These are phyloP conservation scores for Firmiana major DNA, from an alignment of 345 rosid genomes.

Conservation along the genomic window DNA sequence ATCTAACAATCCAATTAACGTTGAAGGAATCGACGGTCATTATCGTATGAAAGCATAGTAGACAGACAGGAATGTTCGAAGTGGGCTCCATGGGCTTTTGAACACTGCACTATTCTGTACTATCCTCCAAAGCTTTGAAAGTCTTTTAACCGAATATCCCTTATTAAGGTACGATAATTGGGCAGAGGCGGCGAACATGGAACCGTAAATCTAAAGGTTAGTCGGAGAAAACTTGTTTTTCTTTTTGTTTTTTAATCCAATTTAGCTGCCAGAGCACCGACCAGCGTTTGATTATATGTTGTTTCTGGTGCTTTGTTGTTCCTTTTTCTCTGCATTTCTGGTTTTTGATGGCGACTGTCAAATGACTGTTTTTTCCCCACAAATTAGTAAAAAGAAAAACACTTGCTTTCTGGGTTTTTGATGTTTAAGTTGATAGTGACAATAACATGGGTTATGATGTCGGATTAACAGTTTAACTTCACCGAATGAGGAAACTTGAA, in stretches of 20 bases:
- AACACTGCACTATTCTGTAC: neutral
- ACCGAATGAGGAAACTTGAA: neutral
- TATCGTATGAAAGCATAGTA: neutral
- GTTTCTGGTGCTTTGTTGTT: neutral
- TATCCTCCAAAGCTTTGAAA: neutral
- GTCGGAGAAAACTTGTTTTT: neutral
- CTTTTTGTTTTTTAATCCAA: neutral
- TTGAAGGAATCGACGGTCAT: neutral
- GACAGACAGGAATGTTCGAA: neutral
- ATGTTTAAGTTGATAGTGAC: neutral
- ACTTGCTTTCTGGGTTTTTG: neutral
- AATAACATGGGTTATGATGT: neutral
- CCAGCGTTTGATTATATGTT: neutral
- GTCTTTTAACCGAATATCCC: neutral
- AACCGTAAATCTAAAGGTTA: neutral
- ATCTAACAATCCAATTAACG: neutral
- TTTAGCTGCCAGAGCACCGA: neutral
- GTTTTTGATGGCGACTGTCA: neutral
- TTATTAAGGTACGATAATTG: neutral
- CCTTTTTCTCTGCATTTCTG: neutral
- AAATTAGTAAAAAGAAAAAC: neutral
- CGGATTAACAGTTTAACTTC: neutral
- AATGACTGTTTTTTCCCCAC: neutral
- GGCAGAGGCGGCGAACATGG: neutral
- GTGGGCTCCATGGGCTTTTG: neutral